Percentiles rank a stretch among this genome's conserved stretches.
Conservation (phyloP, 768 basidiomycete genomes). For the Tulasnella sp. region DNA sequence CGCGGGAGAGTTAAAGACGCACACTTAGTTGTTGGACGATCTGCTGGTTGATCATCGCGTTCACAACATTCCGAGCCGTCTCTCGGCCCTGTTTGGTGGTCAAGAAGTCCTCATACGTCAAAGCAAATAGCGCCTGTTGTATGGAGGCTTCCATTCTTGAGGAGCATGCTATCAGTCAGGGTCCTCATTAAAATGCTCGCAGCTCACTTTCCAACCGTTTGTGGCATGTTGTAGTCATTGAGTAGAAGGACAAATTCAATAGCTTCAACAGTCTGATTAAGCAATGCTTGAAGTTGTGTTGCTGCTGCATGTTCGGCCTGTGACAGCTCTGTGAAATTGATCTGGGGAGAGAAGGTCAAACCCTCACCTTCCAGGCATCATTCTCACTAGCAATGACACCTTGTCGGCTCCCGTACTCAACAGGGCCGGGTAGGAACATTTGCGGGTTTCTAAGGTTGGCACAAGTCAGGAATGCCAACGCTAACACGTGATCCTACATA, state of each 20-base stretch:
- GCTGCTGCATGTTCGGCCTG: constrained; percentile 76
- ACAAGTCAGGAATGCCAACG: not conserved
- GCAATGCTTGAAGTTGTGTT: constrained; percentile 57
- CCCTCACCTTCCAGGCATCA: constrained; percentile 73
- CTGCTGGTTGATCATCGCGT: constrained; percentile 94
- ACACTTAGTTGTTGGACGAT: constrained; percentile 95
- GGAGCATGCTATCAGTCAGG: not conserved
- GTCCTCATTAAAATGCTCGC: not conserved
- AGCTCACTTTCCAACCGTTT: constrained; percentile 67
- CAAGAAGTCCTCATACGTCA: constrained; percentile 81
- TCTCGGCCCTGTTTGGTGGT: constrained; percentile 74
- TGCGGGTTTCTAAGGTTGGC: constrained; percentile 53
- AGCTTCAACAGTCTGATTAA: constrained; percentile 83
- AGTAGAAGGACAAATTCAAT: constrained; percentile 86
- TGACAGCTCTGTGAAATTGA: not conserved
- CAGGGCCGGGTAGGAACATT: constrained; percentile 60
- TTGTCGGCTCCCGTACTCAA: constrained; percentile 24
- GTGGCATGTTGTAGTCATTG: constrained; percentile 79
- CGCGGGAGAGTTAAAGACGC: constrained; percentile 25
- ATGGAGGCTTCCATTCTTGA: constrained; percentile 57
- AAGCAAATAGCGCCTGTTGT: constrained; percentile 51
- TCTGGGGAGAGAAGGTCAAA: not conserved
- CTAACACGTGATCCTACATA: not conserved
- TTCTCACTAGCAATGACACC: constrained; percentile 36
- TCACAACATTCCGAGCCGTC: constrained; percentile 82